Evolutionary conservation across 768 basidiomycete genomes (phyloP), one percentile per base, ranked within the genome.

Genomic region (Chalciporus chontae): DNA sequence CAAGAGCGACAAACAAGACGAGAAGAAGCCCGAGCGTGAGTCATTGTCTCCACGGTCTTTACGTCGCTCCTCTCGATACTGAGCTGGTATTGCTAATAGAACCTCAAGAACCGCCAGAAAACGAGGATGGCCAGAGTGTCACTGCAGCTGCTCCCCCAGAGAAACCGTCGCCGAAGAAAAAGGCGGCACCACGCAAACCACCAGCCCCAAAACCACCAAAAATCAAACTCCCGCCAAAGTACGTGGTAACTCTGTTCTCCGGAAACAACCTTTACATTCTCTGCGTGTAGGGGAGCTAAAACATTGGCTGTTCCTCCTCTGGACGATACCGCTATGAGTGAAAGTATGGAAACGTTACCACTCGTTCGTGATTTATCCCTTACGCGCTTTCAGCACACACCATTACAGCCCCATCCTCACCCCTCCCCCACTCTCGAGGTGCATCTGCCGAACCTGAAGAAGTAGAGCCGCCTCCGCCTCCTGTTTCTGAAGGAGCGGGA

Each of bases 381-480:
- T 21, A 13, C 21, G 40, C 47, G 42, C 48, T 46, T 32, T 34
- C 54, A 80, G 86, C 77, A 37, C 81, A 81, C 60, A 77, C 83
- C 13, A 80, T 80, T 24, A 88, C 87, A 14, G 85, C 84, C 3
- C 82, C 86, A 2, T 88, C 87, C 3, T 88, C 87, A 1, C 87
- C 87, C 9, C 69, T 78, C 10, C 75, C 71, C 21, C 18, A 59
- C 13, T 69, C 68, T 36, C 55, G 51, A 1, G 67, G 62, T 19
- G 69, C 68, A 34, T 72, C 81, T 2, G 78, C 80, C 29, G 81
- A 83, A 42, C 76, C 75, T 32, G 81, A 81, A 50, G 66, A 61
- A 23, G 47, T 59, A 14, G 61, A 63, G 36, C 60, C 52, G 0
- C 63, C 53, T 19, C 58, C 53, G 8, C 70, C 69, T 8, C 67